Evolutionary conservation across 148 eudicot genomes (phyloP).

Genomic region (Talinum fruticosum): DNA sequence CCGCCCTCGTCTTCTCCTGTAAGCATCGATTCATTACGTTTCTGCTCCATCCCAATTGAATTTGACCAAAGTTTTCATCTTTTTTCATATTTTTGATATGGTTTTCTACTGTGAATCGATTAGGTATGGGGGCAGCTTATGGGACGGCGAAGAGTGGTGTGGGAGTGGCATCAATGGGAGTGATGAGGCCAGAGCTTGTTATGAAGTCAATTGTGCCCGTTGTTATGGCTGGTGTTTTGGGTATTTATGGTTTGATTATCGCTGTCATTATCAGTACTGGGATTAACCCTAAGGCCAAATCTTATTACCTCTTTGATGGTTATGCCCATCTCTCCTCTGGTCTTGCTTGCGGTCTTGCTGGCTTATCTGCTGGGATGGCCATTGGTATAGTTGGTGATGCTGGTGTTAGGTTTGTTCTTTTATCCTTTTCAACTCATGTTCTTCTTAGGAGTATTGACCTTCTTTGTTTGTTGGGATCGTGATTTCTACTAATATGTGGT

Average conservation of each 20-base stretch:
- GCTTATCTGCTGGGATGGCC: constrained; percentile 43
- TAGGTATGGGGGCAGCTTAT: constrained; percentile 50
- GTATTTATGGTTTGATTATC: constrained; percentile 44
- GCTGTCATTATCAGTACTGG: constrained; percentile 47
- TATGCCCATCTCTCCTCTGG: constrained; percentile 46
- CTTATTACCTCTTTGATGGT: no score
- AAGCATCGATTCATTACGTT: not conserved
- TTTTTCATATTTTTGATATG: not conserved
- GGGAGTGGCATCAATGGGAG: constrained; percentile 47
- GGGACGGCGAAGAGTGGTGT: constrained; percentile 48
- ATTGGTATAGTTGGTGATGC: constrained; percentile 46
- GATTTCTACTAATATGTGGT: no score
- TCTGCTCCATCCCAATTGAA: constrained; percentile 1
- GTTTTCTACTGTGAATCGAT: not conserved
- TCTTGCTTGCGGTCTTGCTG: constrained; percentile 40
- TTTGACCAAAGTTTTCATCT: not conserved
- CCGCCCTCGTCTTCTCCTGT: constrained; percentile 71
- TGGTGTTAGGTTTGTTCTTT: constrained; percentile 33
- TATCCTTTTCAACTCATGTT: no score
- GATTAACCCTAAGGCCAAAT: constrained; percentile 43
- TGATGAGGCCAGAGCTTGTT: constrained; percentile 45
- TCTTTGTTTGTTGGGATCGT: no score
- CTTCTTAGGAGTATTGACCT: no score
- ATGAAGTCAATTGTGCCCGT: constrained; percentile 47
- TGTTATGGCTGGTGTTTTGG: constrained; percentile 50